Conservation (phyloP, 2,329 filamentous ascomycete genomes). For the Claviceps pazoutovae region DNA sequence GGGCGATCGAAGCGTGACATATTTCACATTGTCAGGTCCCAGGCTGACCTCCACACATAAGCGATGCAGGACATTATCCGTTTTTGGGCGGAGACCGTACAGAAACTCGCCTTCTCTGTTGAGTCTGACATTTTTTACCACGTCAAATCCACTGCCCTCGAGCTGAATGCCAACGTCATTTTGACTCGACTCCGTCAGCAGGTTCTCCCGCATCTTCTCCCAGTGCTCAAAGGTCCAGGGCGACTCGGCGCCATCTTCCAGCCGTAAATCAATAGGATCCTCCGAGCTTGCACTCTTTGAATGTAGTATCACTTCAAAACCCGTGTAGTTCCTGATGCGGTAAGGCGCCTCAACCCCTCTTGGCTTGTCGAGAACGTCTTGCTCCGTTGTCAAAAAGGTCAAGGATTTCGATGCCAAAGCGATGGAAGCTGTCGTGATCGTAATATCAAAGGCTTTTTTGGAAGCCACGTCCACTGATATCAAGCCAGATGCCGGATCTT, state of each 20-base stretch:
- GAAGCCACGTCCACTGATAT: conserved; percentile 78
- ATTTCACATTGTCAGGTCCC: conserved; percentile 93
- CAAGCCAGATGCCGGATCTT: conserved; percentile 58
- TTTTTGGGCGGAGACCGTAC: conserved; percentile 78
- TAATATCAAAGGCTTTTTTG: conserved; percentile 81
- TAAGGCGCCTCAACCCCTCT: conserved; percentile 86
- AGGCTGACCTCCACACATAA: conserved; percentile 84
- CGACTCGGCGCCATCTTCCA: conserved; percentile 78
- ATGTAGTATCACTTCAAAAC: conserved; percentile 77
- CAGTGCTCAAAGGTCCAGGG: conserved; percentile 97
- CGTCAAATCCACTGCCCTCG: conserved; percentile 88
- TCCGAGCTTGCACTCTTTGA: conserved; percentile 54
- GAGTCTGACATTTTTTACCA: conserved; percentile 73
- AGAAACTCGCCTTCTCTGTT: conserved; percentile 89
- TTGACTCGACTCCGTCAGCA: conserved; percentile 69
- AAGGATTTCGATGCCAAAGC: conserved; percentile 86
- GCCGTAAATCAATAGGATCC: conserved; percentile 57
- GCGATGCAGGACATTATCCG: conserved; percentile 73
- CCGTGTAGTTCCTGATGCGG: conserved; percentile 86
- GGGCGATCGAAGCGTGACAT: conserved; percentile 88
- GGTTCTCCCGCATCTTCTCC: conserved; percentile 86
- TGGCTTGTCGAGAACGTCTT: conserved; percentile 82
- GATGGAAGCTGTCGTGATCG: conserved; percentile 84
- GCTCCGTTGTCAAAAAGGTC: conserved; percentile 73
- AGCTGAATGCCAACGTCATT: conserved; percentile 71